Base-by-base conservation (phyloP, 2,329 filamentous ascomycete species). In the Fusarium incarnatum region DNA sequence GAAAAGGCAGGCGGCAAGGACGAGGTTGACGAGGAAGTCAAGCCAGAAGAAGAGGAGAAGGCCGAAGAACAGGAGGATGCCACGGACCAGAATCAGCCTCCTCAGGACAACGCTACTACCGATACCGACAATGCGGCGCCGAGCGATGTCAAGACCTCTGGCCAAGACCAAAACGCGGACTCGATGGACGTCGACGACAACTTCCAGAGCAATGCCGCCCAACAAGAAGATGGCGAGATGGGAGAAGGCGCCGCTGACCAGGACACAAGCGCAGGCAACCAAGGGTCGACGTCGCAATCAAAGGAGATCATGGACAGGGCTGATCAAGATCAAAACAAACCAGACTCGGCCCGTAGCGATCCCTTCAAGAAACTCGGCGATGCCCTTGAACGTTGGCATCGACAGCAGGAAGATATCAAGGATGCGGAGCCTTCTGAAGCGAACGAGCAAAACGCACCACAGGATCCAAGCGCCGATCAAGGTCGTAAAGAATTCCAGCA, bases 361-460 rank as follows among this genome's bases (percentile, higher is more conserved):
- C 92, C 94, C 2, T 97, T 98, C 85, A 96, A 96, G 82, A 97
- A 97, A 77, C 88, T 99, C 30, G 96, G 96, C 23, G 94, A 99
- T 81, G 92, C 94, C 8, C 85, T 99, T 32, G 94, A 98, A 79
- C 89, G 91, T 73, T 99, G 94, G 93, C 94, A 98, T 79, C 89
- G 93, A 62, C 93, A 94, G 76, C 93, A 97, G 75, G 89, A 88
- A 48, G 92, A 97, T 67, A 98, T 99, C 73, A 83, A 87, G 77
- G 86, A 91, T 61, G 77, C 80, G 8, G 74, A 77, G 20, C 82
- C 87, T 3, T 83, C 88, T 56, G 77, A 81, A 15, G 71, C 73
- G 18, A 67, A 71, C 16, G 71, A 75, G 16, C 64, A 73, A 46
- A 68, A 75, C 4, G 81, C 87, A 52, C 82, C 86, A 40, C 81